These are phyloP conservation scores for Lactarius deliciosus DNA, from an alignment of 768 basidiomycete genomes.

Conservation along the genomic window DNA sequence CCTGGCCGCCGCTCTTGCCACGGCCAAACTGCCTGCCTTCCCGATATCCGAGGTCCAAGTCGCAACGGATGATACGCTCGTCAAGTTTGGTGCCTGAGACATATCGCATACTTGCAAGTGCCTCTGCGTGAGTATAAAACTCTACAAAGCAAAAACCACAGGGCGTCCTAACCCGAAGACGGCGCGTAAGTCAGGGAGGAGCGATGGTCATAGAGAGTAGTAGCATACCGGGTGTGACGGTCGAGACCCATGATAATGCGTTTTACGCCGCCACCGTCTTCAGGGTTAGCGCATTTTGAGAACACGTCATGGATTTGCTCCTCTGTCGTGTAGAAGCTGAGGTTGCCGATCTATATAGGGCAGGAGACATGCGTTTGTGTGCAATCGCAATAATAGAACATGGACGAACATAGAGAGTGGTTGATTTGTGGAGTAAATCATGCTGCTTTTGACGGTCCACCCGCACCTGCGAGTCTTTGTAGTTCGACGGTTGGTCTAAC, in stretches of 20 bases:
- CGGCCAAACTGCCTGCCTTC: constrained; percentile 97
- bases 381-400: not conserved
- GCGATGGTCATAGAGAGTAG: not conserved
- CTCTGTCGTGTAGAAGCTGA: constrained; percentile 94
- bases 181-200: constrained; percentile 1
- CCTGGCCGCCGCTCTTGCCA: constrained; percentile 96
- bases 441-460: constrained; percentile 78
- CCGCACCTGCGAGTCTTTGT: constrained; percentile 89
- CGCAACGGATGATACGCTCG: constrained; percentile 97
- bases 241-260: constrained; percentile 95
- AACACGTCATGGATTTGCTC: constrained; percentile 95
- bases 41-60: constrained; percentile 93
- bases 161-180: constrained; percentile 59
- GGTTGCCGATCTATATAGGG: constrained; percentile 75
- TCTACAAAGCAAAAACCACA: constrained; percentile 97
- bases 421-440: constrained; percentile 78
- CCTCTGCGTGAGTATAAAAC: constrained; percentile 93
- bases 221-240: constrained; percentile 72
- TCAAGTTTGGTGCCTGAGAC: constrained; percentile 98
- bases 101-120: constrained; percentile 88
- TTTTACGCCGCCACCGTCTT: constrained; percentile 88
- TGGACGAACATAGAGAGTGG: constrained; percentile 82
- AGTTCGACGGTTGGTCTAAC: constrained; percentile 94
- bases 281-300: constrained; percentile 83
- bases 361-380: constrained; percentile 6